Conservation (phyloP, 768 basidiomycete species). For the Guyanaporus albipodus region DNA sequence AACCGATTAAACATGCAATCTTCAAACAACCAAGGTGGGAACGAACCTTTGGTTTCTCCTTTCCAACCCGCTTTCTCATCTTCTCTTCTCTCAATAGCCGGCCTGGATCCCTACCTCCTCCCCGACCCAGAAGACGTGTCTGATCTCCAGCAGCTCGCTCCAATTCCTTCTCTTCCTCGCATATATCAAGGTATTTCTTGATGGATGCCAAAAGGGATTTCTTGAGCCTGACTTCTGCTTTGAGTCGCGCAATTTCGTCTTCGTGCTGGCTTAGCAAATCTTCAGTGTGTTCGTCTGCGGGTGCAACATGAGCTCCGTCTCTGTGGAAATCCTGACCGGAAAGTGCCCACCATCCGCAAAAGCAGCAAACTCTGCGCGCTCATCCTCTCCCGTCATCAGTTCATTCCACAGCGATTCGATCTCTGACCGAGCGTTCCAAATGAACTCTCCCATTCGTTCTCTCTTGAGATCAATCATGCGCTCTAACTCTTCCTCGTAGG, state of each 20-base stretch:
- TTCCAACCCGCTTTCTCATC: constrained; percentile 89
- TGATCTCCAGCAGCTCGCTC: constrained; percentile 79
- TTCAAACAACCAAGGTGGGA: neutral
- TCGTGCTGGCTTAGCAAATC: constrained; percentile 84
- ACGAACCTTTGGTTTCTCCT: constrained; percentile 86
- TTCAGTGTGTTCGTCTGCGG: constrained; percentile 79
- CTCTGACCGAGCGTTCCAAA: constrained; percentile 76
- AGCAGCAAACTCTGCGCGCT: constrained; percentile 74
- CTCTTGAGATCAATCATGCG: constrained; percentile 87
- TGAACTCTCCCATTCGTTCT: constrained; percentile 82
- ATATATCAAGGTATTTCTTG: constrained; percentile 88
- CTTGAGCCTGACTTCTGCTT: constrained; percentile 79
- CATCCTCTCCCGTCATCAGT: constrained; percentile 80
- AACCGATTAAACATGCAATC: neutral
- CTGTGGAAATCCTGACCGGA: neutral
- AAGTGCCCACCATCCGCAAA: constrained; percentile 70
- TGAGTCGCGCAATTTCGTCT: constrained; percentile 75
- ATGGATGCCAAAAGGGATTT: constrained; percentile 70
- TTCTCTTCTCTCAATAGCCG: constrained; percentile 91
- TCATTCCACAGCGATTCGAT: constrained; percentile 82
- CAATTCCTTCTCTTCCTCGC: constrained; percentile 85
- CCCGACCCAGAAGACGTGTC: constrained; percentile 74
- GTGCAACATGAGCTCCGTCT: neutral
- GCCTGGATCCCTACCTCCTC: constrained; percentile 72
- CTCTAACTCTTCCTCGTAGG: constrained; percentile 88